phyloP scores from a whole-genome alignment of 768 basidiomycete genomes.

The Gloeopeniophorella convolvens region DNA sequence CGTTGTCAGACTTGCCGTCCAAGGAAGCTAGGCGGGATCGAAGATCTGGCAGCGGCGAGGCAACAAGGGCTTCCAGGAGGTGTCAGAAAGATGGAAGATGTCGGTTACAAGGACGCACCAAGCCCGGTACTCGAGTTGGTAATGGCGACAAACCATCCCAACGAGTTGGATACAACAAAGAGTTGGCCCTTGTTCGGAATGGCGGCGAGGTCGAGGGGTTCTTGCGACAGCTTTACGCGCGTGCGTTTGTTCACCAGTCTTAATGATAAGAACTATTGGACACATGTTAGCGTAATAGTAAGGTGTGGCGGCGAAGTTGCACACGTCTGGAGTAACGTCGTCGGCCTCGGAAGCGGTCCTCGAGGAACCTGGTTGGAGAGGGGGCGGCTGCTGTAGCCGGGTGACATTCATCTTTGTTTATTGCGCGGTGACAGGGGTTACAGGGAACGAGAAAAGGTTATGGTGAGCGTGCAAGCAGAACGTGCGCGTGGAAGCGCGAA shows the following conservation, averaged over 20 bases:
- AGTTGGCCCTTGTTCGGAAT: conserved; percentile 42
- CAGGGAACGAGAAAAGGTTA: not conserved
- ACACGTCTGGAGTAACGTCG: conserved; percentile 19
- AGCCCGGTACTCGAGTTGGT: conserved; percentile 30
- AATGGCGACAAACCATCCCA: conserved; percentile 68
- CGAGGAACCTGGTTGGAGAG: not conserved
- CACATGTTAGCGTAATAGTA: not conserved
- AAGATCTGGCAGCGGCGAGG: conserved; percentile 57
- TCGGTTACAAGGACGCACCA: conserved; percentile 21
- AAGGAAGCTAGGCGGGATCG: conserved; percentile 45
- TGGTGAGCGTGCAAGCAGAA: too few species aligned
- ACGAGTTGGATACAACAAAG: conserved; percentile 52
- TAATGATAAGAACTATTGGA: conserved; percentile 33
- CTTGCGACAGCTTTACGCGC: conserved; percentile 55
- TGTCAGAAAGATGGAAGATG: conserved; percentile 1
- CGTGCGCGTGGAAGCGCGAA: too few species aligned
- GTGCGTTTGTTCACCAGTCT: conserved; percentile 49
- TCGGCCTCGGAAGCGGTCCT: conserved; percentile 15
- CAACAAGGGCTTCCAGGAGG: conserved; percentile 42
- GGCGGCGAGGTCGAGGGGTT: conserved; percentile 37
- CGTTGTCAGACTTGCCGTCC: conserved; percentile 30
- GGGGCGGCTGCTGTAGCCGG: conserved; percentile 14
- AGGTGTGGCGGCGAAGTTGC: not conserved
- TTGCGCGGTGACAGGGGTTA: not conserved
- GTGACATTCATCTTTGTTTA: conserved; percentile 15